Evolutionary conservation across 2,329 filamentous ascomycete genomes (phyloP), one percentile per base, ranked within the genome.

Genomic region (Stromatinia cepivora): DNA sequence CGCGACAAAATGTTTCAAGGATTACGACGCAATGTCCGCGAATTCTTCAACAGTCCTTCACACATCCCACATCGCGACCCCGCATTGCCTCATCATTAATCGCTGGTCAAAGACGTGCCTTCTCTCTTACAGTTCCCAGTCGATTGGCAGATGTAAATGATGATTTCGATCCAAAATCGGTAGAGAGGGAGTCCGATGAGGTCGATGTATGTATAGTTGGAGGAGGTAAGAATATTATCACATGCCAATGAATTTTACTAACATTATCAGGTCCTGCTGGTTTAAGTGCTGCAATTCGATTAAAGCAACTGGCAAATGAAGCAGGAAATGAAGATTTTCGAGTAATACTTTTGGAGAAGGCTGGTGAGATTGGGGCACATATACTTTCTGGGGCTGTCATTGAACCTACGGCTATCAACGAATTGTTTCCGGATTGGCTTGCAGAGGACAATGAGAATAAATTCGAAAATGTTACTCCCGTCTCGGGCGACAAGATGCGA

Each of bases 121-220:
- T 86, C 74, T 84, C 84, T 39, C 78, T 80, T 56, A 81, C 82
- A 61, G 69, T 79, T 53, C 77, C 76, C 63, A 79, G 79, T 56
- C 77, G 76, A 66, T 77, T 83, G 69, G 81, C 82, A 65, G 81
- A 82, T 70, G 78, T 79, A 36, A 82, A 87, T 69, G 86, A 87
- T 48, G 77, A 82, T 69, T 92, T 92, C 75, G 89, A 93, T 77
- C 90, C 90, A 11, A 81, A 82, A 34, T 81, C 80, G 68, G 84
- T 94, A 70, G 94, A 98, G 73, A 90, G 95, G 73, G 95, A 98
- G 80, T 91, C 88, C 67, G 95, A 99, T 77, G 84, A 95, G 81
- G 95, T 99, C 42, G 95, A 99, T 81, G 94, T 99, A 42, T 97
- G 93, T 81, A 98, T 99, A 77, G 88, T 99, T 67, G 95, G 95